Evolutionary conservation across 208 protist species (phyloP).

Genomic region (Acanthamoeba royreba): DNA sequence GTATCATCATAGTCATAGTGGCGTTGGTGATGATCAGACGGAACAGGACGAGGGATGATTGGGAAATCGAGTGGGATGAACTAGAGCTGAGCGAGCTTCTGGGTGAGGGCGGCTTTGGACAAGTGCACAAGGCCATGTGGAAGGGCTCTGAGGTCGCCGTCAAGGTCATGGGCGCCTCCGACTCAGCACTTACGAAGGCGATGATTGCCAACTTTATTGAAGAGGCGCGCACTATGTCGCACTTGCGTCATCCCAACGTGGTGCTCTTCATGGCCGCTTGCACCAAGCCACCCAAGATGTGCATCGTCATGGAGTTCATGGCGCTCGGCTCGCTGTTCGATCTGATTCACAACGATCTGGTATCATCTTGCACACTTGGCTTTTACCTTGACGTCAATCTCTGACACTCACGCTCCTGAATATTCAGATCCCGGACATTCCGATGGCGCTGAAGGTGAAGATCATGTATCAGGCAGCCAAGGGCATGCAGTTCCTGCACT

Average conservation of each 20-base stretch:
- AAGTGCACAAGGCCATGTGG: background rate
- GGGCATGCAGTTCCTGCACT: constrained; percentile 53
- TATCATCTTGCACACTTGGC: no score
- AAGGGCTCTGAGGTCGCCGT: constrained; percentile 16
- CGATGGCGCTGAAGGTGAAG: background rate
- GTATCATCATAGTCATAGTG: background rate
- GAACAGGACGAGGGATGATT: background rate
- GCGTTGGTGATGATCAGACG: background rate
- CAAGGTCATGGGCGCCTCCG: background rate
- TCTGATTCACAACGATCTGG: background rate
- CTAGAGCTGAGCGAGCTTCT: background rate
- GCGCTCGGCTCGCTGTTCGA: background rate
- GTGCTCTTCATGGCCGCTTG: constrained; percentile 30
- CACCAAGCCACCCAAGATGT: background rate
- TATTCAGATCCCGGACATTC: background rate
- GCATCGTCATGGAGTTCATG: constrained; percentile 22
- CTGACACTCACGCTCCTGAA: no score
- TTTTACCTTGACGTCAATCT: no score
- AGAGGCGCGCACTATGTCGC: background rate
- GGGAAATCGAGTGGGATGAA: constrained; percentile 6
- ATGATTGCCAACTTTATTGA: background rate
- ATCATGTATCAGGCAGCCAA: background rate
- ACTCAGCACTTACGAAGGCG: background rate
- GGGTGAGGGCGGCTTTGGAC: background rate
- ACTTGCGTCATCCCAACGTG: background rate